Evolutionary conservation across 2,329 filamentous ascomycete species (phyloP).

Genomic region (Trichoderma koningiopsis): DNA sequence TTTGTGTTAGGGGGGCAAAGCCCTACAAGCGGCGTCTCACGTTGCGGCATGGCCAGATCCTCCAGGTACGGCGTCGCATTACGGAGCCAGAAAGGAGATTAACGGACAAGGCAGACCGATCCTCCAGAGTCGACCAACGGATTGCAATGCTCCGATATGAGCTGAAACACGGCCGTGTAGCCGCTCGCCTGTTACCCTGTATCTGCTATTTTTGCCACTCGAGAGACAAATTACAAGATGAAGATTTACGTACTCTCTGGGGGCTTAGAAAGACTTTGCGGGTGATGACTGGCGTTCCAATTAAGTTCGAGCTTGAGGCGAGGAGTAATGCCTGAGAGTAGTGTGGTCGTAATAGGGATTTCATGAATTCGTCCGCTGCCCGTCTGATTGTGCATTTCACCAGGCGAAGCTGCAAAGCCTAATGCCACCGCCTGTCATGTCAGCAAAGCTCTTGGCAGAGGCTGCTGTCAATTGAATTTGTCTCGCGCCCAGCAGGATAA

Average conservation of each 20-base stretch:
- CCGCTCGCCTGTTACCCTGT: constrained; percentile 1
- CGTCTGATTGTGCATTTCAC: not conserved
- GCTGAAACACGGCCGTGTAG: not conserved
- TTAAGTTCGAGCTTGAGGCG: not conserved
- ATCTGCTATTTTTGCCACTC: not conserved
- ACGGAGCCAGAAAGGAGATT: constrained; percentile 1
- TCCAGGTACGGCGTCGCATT: constrained; percentile 9
- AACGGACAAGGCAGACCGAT: constrained; percentile 1
- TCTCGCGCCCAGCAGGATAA: not conserved
- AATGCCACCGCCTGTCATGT: not conserved
- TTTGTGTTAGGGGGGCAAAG: constrained; percentile 3
- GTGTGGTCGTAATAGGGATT: not conserved
- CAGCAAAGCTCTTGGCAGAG: not conserved
- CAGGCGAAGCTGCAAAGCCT: not conserved
- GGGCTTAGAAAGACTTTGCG: not conserved
- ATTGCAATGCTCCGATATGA: not conserved
- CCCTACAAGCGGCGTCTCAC: constrained; percentile 17
- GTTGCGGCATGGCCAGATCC: constrained; percentile 6
- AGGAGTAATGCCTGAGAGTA: not conserved
- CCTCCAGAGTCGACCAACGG: constrained; percentile 14
- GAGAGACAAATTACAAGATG: not conserved
- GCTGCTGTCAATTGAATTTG: not conserved
- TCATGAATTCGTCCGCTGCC: not conserved
- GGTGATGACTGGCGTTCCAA: not conserved
- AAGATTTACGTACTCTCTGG: not conserved